Conservation (phyloP, 352 stramenopile species). For the Phytopythium mirpurense region DNA sequence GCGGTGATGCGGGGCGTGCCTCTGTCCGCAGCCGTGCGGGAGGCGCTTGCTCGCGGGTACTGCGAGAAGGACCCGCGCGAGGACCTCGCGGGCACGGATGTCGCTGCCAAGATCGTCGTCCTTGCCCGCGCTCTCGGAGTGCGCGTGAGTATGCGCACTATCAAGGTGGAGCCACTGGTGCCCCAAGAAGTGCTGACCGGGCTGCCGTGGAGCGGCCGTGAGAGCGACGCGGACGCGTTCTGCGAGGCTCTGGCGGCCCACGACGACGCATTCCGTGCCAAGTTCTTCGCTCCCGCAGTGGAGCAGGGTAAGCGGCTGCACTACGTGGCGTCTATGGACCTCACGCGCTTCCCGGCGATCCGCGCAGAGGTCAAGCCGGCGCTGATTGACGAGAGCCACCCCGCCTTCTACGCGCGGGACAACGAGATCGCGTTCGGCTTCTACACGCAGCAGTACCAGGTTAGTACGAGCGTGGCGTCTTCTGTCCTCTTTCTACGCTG, state of each 20-base stretch:
- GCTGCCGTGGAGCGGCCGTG: constrained; percentile 34
- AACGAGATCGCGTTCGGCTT: constrained; percentile 76
- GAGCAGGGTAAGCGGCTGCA: constrained; percentile 45
- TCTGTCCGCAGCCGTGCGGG: constrained; percentile 48
- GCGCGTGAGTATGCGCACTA: constrained; percentile 33
- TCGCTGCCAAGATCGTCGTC: constrained; percentile 67
- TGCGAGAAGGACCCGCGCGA: constrained; percentile 68
- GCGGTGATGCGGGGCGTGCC: constrained; percentile 65
- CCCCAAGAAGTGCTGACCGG: constrained; percentile 32
- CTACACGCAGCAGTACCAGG: constrained; percentile 62
- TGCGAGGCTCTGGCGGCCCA: constrained; percentile 41
- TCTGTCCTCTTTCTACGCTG: no score
- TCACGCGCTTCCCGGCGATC: constrained; percentile 44
- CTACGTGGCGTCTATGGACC: constrained; percentile 66
- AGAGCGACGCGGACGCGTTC: constrained; percentile 43
- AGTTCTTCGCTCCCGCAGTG: constrained; percentile 40
- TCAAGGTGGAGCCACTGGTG: constrained; percentile 53
- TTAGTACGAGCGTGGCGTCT: constrained; percentile 6
- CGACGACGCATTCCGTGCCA: constrained; percentile 50
- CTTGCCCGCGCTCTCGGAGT: constrained; percentile 58
- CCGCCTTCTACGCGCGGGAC: constrained; percentile 51
- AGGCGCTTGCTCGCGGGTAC: constrained; percentile 47
- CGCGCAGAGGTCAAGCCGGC: constrained; percentile 39
- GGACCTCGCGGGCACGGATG: constrained; percentile 58
- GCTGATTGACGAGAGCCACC: constrained; percentile 58